phyloP scores from a whole-genome alignment of 2,329 filamentous ascomycete genomes.

The Xenoacremonium recifei region DNA sequence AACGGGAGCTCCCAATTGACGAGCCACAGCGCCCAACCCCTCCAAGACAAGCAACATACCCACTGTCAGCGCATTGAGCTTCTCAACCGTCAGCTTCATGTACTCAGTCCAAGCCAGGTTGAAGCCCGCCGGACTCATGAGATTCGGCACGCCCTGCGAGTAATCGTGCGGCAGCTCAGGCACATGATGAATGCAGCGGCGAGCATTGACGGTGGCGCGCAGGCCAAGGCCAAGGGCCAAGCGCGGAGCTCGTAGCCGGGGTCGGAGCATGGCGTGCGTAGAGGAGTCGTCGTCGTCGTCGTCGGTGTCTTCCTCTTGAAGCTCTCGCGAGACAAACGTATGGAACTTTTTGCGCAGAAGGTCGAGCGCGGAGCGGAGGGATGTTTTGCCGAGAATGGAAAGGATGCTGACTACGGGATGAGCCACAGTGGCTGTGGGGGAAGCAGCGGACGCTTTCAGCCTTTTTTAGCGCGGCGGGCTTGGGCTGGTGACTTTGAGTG shows the following conservation, averaged over 20 bases:
- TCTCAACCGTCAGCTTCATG: conserved; percentile 70
- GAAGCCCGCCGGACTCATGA: conserved; percentile 70
- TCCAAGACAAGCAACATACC: conserved; percentile 59
- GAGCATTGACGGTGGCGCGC: conserved; percentile 32
- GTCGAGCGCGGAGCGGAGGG: conserved; percentile 3
- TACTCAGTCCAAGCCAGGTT: conserved; percentile 80
- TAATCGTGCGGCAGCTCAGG: conserved; percentile 47
- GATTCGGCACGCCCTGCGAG: conserved; percentile 59
- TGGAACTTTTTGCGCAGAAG: conserved; percentile 21
- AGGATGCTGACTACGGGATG: conserved; percentile 17
- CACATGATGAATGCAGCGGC: conserved; percentile 47
- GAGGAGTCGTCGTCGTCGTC: conserved; percentile 7
- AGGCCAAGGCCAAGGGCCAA: conserved; percentile 35
- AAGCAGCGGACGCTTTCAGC: not conserved
- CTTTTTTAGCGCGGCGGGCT: not conserved
- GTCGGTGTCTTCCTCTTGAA: conserved; percentile 14
- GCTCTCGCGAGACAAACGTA: conserved; percentile 5
- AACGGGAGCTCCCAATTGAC: no score
- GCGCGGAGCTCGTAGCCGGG: conserved; percentile 53
- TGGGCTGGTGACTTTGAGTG: not conserved
- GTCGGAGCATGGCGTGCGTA: conserved; percentile 45
- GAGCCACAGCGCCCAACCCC: no score
- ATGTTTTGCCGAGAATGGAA: conserved; percentile 13
- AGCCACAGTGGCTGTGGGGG: not conserved
- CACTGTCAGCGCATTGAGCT: conserved; percentile 70